These are phyloP conservation scores for Clonostachys rhizophaga DNA, from an alignment of 2,329 filamentous ascomycete genomes.

Conservation along the genomic window DNA sequence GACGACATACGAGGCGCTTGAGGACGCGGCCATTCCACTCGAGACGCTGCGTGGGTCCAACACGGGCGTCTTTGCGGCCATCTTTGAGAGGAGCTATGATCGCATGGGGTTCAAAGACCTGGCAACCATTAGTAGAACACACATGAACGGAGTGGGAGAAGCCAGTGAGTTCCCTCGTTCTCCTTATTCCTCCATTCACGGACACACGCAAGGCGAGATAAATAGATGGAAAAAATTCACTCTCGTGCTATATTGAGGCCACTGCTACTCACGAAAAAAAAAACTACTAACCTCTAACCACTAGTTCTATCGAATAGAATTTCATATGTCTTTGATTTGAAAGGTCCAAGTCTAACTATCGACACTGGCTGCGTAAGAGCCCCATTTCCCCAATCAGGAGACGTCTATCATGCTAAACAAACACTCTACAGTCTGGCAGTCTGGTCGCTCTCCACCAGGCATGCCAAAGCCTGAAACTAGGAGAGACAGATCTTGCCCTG, in stretches of 20 bases:
- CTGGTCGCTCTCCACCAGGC: conserved; percentile 18
- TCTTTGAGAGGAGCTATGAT: conserved; percentile 24
- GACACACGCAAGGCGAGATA: too few species aligned
- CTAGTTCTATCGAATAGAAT: conserved; percentile 26
- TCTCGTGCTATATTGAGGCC: too few species aligned
- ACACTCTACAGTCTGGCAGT: conserved; percentile 15
- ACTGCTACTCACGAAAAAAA: too few species aligned
- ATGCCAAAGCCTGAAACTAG: conserved; percentile 26
- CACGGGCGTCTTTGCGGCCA: conserved; percentile 31
- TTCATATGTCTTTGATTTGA: conserved; percentile 27
- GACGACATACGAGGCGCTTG: conserved; percentile 30
- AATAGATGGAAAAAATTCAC: too few species aligned
- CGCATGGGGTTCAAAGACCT: background rate
- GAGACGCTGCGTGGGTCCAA: conserved; percentile 13
- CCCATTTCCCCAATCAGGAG: too few species aligned
- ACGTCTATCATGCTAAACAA: too few species aligned
- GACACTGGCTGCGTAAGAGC: conserved; percentile 24
- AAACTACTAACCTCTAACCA: background rate
- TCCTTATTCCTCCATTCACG: too few species aligned
- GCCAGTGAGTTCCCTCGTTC: too few species aligned
- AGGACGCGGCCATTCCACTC: conserved; percentile 21
- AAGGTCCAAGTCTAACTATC: conserved; percentile 20
- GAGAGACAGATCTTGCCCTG: conserved; percentile 38
- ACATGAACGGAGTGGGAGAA: conserved; percentile 19
- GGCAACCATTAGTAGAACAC: conserved; percentile 6